phyloP scores from a whole-genome alignment of 2,329 filamentous ascomycete genomes.

The Apiospora koreana region DNA sequence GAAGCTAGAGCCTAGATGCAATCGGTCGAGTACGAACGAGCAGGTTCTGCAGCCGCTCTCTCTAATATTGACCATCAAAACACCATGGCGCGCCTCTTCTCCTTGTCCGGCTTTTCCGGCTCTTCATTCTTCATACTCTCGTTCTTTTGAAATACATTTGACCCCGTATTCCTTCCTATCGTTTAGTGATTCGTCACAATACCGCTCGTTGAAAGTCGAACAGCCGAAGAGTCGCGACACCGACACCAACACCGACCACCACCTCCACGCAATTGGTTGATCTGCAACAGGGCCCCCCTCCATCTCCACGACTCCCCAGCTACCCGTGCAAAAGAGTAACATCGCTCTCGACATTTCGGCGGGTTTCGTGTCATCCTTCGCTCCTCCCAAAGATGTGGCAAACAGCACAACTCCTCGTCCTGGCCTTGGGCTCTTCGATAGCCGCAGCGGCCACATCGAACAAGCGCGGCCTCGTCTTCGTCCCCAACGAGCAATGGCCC shows the following conservation, averaged over 20 bases:
- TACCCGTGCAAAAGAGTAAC: background rate
- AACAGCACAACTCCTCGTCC: background rate
- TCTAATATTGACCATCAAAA: background rate
- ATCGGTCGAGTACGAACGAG: slow-evolving; percentile 1
- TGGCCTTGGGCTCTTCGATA: slow-evolving; percentile 1
- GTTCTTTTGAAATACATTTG: background rate
- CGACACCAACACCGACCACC: background rate
- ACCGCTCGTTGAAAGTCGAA: background rate
- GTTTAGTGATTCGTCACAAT: slow-evolving; percentile 5
- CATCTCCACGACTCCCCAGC: background rate
- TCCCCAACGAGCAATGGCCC: slow-evolving; percentile 55
- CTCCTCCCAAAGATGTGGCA: background rate
- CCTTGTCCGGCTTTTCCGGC: background rate
- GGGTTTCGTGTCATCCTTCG: background rate
- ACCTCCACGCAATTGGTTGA: background rate
- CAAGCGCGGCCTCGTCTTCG: slow-evolving; percentile 75
- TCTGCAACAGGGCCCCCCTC: background rate
- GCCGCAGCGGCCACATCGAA: slow-evolving; percentile 18
- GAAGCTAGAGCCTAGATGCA: slow-evolving; percentile 1
- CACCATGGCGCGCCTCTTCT: background rate
- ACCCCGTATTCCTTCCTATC: background rate
- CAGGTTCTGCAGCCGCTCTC: background rate
- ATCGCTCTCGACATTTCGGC: background rate
- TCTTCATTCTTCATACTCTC: background rate
- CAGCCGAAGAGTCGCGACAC: background rate